Evolutionary conservation across 768 basidiomycete species (phyloP).

Genomic region (Botryobasidium botryosum): DNA sequence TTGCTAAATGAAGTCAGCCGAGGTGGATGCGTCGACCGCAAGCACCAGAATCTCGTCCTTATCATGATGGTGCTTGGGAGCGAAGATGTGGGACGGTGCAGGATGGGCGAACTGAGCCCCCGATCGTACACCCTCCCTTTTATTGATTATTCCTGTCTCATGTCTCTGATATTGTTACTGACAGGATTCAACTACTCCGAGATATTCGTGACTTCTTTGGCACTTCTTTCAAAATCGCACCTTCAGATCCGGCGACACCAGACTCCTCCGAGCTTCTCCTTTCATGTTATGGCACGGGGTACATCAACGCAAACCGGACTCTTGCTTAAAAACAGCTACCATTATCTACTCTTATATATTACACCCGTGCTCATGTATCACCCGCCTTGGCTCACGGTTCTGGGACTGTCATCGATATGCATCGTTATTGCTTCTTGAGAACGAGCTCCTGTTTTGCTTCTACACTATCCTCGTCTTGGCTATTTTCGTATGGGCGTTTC

Average conservation of each 20-base stretch:
- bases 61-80: conserved; percentile 92
- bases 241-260: conserved; percentile 35
- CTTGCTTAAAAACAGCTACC: conserved; percentile 29
- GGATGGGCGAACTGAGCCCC: conserved; percentile 66
- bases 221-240: conserved; percentile 79
- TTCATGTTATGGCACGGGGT: conserved; percentile 86
- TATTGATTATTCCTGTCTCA: conserved; percentile 8
- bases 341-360: too few species aligned
- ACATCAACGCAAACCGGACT: conserved; percentile 71
- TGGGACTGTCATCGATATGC: too few species aligned
- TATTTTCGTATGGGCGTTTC: too few species aligned
- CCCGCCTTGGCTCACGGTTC: too few species aligned
- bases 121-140: conserved; percentile 36
- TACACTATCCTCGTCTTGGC: too few species aligned
- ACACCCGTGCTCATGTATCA: too few species aligned
- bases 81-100: conserved; percentile 85
- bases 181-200: conserved; percentile 78
- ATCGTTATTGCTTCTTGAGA: too few species aligned
- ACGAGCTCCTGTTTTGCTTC: too few species aligned
- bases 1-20: conserved; percentile 61
- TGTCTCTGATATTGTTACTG: conserved; percentile 3
- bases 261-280: conserved; percentile 45
- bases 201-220: conserved; percentile 75
- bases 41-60: conserved; percentile 73
- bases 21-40: conserved; percentile 83